Evolutionary conservation across 208 protist species (phyloP).

Genomic region (Vickermania ingenoplastis): DNA sequence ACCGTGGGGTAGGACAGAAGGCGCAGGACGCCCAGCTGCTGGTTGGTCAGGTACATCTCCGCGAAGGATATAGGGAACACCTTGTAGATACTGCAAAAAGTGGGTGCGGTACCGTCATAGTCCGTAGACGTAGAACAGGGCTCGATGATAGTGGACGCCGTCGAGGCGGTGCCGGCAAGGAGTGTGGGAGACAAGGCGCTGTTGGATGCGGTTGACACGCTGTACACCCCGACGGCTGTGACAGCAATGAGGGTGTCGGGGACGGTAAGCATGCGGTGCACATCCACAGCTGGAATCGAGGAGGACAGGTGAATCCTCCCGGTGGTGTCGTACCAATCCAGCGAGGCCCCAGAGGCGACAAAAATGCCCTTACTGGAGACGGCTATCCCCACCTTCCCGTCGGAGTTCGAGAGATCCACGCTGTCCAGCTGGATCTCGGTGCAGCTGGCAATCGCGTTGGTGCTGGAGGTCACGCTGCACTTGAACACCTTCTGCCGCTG

Average conservation of each 20-base stretch:
- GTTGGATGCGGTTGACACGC: constrained; percentile 10
- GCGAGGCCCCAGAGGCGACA: constrained; percentile 6
- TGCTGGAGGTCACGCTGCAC: neutral
- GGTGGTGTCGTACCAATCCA: constrained; percentile 21
- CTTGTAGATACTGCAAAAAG: constrained; percentile 23
- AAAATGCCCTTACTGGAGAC: constrained; percentile 15
- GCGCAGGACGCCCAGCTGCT: constrained; percentile 16
- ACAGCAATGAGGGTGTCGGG: constrained; percentile 10
- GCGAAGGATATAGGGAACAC: constrained; percentile 29
- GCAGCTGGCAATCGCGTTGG: constrained; percentile 1
- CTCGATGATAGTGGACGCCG: neutral
- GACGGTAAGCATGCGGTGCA: neutral
- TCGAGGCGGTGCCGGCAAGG: constrained; percentile 16
- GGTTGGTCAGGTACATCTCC: constrained; percentile 36
- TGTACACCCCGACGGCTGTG: constrained; percentile 12
- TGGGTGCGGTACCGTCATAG: constrained; percentile 18
- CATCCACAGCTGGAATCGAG: neutral
- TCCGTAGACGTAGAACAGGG: constrained; percentile 5
- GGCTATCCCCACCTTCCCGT: constrained; percentile 6
- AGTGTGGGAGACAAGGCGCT: constrained; percentile 9
- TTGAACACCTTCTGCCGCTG: constrained; percentile 1
- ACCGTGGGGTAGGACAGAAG: constrained; percentile 24
- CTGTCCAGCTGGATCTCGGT: neutral
- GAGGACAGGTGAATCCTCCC: neutral
- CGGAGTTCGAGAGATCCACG: neutral